Conservation (phyloP, 1,284 basidiomycete species). For the Mycosarcoma mackinlayi region DNA sequence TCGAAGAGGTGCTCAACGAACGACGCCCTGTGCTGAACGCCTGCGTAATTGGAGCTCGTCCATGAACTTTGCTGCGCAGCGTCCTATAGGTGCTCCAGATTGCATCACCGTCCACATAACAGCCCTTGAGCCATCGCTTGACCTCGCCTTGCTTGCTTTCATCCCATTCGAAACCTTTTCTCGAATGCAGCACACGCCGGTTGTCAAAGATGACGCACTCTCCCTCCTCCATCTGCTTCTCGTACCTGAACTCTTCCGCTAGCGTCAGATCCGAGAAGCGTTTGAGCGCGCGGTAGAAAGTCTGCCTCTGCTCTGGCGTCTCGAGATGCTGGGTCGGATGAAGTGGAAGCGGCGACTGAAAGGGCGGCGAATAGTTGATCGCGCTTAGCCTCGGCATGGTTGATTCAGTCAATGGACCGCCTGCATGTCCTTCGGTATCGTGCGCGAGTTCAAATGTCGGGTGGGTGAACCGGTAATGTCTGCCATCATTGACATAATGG, state of each 20-base stretch:
- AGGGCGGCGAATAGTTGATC: slow-evolving; percentile 94
- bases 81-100: slow-evolving; percentile 73
- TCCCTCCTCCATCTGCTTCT: slow-evolving; percentile 81
- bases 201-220: slow-evolving; percentile 94
- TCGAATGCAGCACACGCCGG: slow-evolving; percentile 86
- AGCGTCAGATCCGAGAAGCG: slow-evolving; percentile 77
- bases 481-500: slow-evolving; percentile 90
- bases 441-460: slow-evolving; percentile 79
- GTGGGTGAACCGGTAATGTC: slow-evolving; percentile 83
- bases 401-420: slow-evolving; percentile 23
- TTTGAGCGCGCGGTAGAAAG: slow-evolving; percentile 72
- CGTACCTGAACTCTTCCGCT: slow-evolving; percentile 73
- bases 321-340: slow-evolving; percentile 41
- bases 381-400: slow-evolving; percentile 62
- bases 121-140: slow-evolving; percentile 76
- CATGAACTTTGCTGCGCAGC: slow-evolving; percentile 40
- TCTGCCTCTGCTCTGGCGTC: slow-evolving; percentile 23
- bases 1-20: slow-evolving; percentile 16
- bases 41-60: slow-evolving; percentile 22
- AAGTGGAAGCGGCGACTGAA: slow-evolving; percentile 79
- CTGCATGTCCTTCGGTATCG: slow-evolving; percentile 49
- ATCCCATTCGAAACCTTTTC: slow-evolving; percentile 77
- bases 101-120: slow-evolving; percentile 83
- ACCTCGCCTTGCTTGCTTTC: slow-evolving; percentile 68
- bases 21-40: slow-evolving; percentile 8